These are phyloP conservation scores for Backusella tuberculispora DNA, from an alignment of 192 early-diverging fungal species.

Conservation along the genomic window DNA sequence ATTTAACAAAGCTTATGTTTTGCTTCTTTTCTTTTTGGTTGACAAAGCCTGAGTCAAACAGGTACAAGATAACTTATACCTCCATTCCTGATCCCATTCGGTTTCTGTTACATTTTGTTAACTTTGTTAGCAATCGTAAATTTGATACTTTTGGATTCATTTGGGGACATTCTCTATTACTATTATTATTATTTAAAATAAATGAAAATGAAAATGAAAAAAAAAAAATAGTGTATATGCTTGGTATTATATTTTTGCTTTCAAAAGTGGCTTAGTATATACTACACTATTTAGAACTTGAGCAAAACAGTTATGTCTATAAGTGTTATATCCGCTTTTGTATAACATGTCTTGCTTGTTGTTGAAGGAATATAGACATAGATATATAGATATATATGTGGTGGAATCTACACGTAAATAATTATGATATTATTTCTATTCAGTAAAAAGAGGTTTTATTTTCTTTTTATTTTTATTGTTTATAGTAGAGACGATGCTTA, in stretches of 20 bases:
- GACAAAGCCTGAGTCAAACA: constrained; percentile 21
- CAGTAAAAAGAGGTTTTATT: no score
- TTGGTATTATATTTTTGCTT: no score
- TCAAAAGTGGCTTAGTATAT: neutral
- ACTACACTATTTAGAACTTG: no score
- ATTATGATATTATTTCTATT: no score
- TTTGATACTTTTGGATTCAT: neutral
- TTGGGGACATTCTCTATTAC: neutral
- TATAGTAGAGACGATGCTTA: no score
- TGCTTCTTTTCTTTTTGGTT: constrained; percentile 6
- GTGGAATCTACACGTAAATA: no score
- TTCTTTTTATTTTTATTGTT: no score
- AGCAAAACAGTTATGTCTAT: no score
- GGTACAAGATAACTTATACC: constrained; percentile 22
- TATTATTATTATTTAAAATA: neutral
- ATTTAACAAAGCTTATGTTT: constrained; percentile 3
- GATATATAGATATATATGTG: no score
- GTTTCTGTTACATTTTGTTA: neutral
- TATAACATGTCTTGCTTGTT: no score
- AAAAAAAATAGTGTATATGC: neutral
- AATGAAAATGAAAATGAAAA: neutral
- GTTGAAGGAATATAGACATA: no score
- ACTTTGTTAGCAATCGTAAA: neutral
- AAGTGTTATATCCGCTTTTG: no score
- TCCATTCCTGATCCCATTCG: constrained; percentile 8